These are phyloP conservation scores for Cnidoscolus chayamansa DNA, from an alignment of 441 rosid genomes.

Conservation along the genomic window DNA sequence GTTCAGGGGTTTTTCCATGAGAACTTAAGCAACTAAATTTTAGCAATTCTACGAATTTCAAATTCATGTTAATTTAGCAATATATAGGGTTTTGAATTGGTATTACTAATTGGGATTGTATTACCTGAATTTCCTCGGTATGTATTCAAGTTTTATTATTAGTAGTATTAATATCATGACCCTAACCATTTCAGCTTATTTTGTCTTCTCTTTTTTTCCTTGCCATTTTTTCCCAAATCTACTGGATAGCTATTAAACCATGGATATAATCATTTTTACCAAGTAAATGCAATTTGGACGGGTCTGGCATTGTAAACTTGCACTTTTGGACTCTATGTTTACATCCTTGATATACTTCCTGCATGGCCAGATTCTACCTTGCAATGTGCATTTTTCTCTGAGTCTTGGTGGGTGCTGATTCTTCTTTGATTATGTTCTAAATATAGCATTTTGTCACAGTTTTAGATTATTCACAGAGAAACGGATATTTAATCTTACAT, in stretches of 20 bases:
- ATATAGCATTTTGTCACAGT: background rate
- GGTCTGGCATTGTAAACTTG: background rate
- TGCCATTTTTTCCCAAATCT: too few species aligned
- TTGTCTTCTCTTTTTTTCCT: background rate
- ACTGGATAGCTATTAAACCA: background rate
- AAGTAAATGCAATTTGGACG: background rate
- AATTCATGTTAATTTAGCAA: background rate
- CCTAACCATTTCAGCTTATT: background rate
- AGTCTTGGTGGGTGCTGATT: background rate
- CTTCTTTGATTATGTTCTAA: background rate
- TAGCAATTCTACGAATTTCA: conserved; percentile 3
- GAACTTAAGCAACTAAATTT: background rate
- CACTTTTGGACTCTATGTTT: background rate
- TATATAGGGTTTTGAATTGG: too few species aligned
- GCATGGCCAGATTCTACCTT: background rate
- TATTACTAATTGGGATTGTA: background rate
- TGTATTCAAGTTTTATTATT: background rate
- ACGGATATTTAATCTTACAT: conserved; percentile 1
- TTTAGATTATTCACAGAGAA: background rate
- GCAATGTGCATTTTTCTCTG: background rate
- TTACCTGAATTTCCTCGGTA: background rate
- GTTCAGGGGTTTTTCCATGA: background rate
- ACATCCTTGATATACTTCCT: background rate
- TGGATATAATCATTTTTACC: background rate
- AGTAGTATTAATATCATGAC: background rate